A percentile compares a stretch with the other conserved stretches of the same genome.
These are phyloP conservation scores for Murraya paniculata DNA, from an alignment of 345 rosid species.

Conservation along the genomic window DNA sequence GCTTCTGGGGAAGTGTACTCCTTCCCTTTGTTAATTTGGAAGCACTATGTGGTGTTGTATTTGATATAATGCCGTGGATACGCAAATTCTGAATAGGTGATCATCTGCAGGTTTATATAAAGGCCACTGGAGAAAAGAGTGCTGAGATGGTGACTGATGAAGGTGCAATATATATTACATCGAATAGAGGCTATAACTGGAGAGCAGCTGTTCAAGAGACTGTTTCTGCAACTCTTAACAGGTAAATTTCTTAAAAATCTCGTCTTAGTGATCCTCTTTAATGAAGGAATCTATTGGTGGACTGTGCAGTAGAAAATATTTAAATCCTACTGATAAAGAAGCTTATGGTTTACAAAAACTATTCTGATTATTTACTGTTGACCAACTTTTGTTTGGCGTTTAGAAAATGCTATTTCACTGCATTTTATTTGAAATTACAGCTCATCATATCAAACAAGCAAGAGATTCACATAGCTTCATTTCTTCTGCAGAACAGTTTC, in stretches of 20 bases:
- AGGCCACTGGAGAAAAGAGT: slow-evolving; percentile 90
- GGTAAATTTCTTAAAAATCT: slow-evolving; percentile 38
- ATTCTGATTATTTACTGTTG: not conserved
- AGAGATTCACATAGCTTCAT: slow-evolving; percentile 33
- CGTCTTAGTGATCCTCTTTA: slow-evolving; percentile 4
- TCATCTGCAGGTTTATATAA: slow-evolving; percentile 71
- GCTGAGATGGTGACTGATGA: slow-evolving; percentile 96
- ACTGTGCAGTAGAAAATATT: not conserved
- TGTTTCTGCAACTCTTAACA: slow-evolving; percentile 91
- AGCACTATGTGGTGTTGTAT: not conserved
- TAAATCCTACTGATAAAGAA: not conserved
- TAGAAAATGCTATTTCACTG: not conserved
- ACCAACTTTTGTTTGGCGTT: not conserved
- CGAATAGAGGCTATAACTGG: slow-evolving; percentile 91
- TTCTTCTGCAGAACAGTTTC: slow-evolving; percentile 92
- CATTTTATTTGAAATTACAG: not conserved
- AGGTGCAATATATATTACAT: slow-evolving; percentile 92
- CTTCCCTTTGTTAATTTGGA: too few species aligned
- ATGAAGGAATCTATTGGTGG: not conserved
- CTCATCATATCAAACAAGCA: not conserved
- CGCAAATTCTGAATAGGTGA: not conserved
- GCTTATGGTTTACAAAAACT: not conserved
- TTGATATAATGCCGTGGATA: not conserved
- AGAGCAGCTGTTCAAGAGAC: slow-evolving; percentile 94
- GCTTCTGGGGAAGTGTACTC: too few species aligned